Evolutionary conservation across 2,329 filamentous ascomycete species (phyloP).

Genomic region (Macrophomina phaseolina): DNA sequence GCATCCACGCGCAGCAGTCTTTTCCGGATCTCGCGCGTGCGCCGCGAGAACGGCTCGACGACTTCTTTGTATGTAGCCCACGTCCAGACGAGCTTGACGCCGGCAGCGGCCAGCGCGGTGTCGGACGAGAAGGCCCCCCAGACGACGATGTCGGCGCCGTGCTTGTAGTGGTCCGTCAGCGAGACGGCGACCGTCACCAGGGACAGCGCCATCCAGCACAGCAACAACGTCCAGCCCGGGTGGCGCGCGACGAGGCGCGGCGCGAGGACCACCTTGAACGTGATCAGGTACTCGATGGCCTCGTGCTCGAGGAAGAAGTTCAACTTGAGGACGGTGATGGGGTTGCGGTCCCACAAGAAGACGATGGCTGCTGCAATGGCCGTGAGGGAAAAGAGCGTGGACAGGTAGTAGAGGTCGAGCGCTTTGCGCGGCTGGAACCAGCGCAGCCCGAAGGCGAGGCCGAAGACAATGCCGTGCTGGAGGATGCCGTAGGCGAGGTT

Average conservation of each 20-base stretch:
- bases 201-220: slow-evolving; percentile 27
- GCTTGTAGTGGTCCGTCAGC: slow-evolving; percentile 19
- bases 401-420: slow-evolving; percentile 31
- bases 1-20: slow-evolving; percentile 23
- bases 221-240: slow-evolving; percentile 22
- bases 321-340: slow-evolving; percentile 28
- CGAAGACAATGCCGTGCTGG: slow-evolving; percentile 29
- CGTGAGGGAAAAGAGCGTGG: slow-evolving; percentile 28
- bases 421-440: slow-evolving; percentile 29
- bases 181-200: slow-evolving; percentile 26
- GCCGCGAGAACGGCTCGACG: not conserved
- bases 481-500: slow-evolving; percentile 26
- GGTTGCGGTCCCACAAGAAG: slow-evolving; percentile 27
- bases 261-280: slow-evolving; percentile 27
- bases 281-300: slow-evolving; percentile 29
- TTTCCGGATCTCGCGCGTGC: not conserved
- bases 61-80: not conserved
- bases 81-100: slow-evolving; percentile 23
- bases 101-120: slow-evolving; percentile 25
- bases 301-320: slow-evolving; percentile 32
- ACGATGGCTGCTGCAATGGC: slow-evolving; percentile 28
- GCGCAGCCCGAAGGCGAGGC: slow-evolving; percentile 29
- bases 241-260: slow-evolving; percentile 6
- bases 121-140: slow-evolving; percentile 30
- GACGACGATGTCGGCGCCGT: slow-evolving; percentile 29